Evolutionary conservation across 768 basidiomycete genomes (phyloP).

Genomic region (Leucocoprinus sp.): DNA sequence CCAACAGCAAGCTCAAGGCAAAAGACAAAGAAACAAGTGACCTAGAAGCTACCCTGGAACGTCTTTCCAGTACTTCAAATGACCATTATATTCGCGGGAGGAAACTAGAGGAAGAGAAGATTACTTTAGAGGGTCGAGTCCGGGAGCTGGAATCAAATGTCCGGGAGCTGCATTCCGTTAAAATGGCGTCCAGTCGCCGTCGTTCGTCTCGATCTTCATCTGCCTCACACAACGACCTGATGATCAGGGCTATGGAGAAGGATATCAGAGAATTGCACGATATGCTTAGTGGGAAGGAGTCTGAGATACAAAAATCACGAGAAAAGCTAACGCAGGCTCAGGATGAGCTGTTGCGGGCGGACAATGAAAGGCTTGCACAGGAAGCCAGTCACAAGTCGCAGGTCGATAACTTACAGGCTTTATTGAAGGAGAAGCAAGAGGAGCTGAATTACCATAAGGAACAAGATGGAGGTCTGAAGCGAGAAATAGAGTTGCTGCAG

Average conservation of each 20-base stretch:
- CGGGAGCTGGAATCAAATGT: conserved; percentile 45
- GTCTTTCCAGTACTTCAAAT: conserved; percentile 46
- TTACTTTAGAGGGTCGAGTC: conserved; percentile 45
- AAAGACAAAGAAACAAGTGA: conserved; percentile 43
- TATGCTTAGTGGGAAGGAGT: conserved; percentile 35
- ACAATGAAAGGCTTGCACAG: conserved; percentile 51
- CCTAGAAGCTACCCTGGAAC: conserved; percentile 48
- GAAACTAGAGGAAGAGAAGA: conserved; percentile 54
- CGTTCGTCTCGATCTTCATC: conserved; percentile 41
- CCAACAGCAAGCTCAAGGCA: conserved; percentile 42
- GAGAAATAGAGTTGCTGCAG: conserved; percentile 55
- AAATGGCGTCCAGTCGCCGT: conserved; percentile 25
- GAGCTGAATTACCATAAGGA: conserved; percentile 42
- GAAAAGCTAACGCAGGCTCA: conserved; percentile 44
- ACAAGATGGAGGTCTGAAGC: conserved; percentile 31
- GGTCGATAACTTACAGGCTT: conserved; percentile 33
- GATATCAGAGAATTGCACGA: conserved; percentile 43
- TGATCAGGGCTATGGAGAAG: conserved; percentile 43
- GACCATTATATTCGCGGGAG: conserved; percentile 29
- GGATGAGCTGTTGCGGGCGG: conserved; percentile 37
- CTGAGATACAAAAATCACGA: conserved; percentile 31
- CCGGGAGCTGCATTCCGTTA: conserved; percentile 26
- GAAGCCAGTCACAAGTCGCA: conserved; percentile 40
- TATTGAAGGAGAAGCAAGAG: conserved; percentile 49
- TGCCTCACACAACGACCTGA: conserved; percentile 48